Conservation (phyloP, 2,329 filamentous ascomycete species). For the Fusarium paranaense region DNA sequence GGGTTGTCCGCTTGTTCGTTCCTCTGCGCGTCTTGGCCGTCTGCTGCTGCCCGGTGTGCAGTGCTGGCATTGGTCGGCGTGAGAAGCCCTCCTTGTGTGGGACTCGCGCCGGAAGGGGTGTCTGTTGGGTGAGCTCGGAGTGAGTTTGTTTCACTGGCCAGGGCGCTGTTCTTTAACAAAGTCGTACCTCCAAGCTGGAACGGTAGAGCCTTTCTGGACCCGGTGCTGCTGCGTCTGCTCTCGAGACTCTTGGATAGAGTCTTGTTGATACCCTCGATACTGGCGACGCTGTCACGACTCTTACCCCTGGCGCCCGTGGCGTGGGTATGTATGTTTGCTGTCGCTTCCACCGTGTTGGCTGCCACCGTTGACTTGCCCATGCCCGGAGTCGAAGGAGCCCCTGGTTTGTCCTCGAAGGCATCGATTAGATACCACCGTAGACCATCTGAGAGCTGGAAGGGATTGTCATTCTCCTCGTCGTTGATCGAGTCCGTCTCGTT, state of each 20-base stretch:
- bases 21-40: constrained; percentile 25
- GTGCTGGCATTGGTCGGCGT: constrained; percentile 37
- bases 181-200: constrained; percentile 59
- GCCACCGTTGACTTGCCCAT: constrained; percentile 93
- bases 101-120: constrained; percentile 55
- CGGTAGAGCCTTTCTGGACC: constrained; percentile 80
- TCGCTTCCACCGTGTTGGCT: constrained; percentile 86
- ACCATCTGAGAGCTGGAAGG: constrained; percentile 95
- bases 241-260: constrained; percentile 89
- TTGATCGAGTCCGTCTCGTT: constrained; percentile 63
- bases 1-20: constrained; percentile 32
- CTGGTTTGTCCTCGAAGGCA: constrained; percentile 90
- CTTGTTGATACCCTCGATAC: constrained; percentile 79
- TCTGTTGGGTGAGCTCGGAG: constrained; percentile 62
- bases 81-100: constrained; percentile 50
- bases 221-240: constrained; percentile 88
- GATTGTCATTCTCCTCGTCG: constrained; percentile 89
- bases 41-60: constrained; percentile 18
- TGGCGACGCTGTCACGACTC: constrained; percentile 60
- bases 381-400: constrained; percentile 91
- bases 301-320: constrained; percentile 58
- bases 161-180: constrained; percentile 61
- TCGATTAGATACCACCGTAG: constrained; percentile 97
- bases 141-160: constrained; percentile 70
- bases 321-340: constrained; percentile 75